A percentile compares a stretch with the other conserved stretches of the same genome.
Conservation (phyloP, 2,329 filamentous ascomycete species). For the Aspergillus sp. region DNA sequence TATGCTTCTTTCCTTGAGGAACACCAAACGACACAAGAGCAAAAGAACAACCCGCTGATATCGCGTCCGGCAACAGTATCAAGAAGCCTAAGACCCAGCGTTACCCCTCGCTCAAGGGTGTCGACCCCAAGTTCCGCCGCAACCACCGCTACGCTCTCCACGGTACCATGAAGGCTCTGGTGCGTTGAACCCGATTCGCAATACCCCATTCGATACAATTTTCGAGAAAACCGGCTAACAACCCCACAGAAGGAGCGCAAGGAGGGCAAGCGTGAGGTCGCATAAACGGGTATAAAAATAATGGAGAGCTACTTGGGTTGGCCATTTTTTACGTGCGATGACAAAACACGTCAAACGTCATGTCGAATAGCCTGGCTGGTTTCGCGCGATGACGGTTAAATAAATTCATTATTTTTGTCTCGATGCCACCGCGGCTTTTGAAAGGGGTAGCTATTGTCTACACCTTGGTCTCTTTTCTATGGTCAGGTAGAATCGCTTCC, state of each 20-base stretch:
- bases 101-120: conserved; percentile 98
- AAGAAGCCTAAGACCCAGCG: conserved; percentile 99
- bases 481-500: conserved; percentile 9
- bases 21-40: conserved; percentile 2
- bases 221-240: conserved; percentile 24
- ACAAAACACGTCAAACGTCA: conserved; percentile 10
- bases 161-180: conserved; percentile 96
- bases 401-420: conserved; percentile 9
- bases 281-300: conserved; percentile 49
- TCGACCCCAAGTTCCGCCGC: conserved; percentile 98
- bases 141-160: conserved; percentile 99
- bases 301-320: conserved; percentile 29
- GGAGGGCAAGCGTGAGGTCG: conserved; percentile 88
- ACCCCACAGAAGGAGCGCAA: conserved; percentile 81
- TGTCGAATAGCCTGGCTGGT: conserved; percentile 13
- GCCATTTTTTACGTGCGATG: conserved; percentile 28
- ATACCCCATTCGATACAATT: background rate
- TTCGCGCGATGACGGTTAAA: conserved; percentile 16
- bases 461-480: conserved; percentile 3
- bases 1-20: background rate
- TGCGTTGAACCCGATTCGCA: conserved; percentile 46
- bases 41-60: conserved; percentile 16
- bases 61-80: conserved; percentile 59
- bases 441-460: conserved; percentile 2
- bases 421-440: conserved; percentile 12